Evolutionary conservation across 768 basidiomycete genomes (phyloP), one percentile per base, ranked within the genome.

Genomic region (Candolleomyces eurysporus): DNA sequence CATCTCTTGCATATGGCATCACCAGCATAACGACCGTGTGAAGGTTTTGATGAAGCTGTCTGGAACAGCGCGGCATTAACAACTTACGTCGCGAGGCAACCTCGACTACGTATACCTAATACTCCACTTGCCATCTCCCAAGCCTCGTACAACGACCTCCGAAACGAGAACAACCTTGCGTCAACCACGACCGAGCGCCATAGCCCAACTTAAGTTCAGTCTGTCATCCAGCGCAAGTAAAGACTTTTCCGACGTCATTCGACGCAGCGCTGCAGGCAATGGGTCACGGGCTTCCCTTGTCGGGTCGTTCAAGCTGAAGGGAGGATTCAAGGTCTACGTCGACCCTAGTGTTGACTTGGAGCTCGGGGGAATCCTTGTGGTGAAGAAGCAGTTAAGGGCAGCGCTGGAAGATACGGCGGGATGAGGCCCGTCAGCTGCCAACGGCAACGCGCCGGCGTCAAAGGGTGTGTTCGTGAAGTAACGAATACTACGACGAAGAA

Each of bases 241-340:
- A 11, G 89, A 90, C 66, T 74, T 89, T 48, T 85, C 84, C 2
- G 89, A 90, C 61, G 84, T 84, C 43, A 76, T 81, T 7, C 73
- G 85, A 31, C 81, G 83, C 30, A 79, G 86, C 3, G 79, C 81
- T 9, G 77, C 39, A 21, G 19, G 14, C 9, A 54, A 40, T 39
- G 54, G 14, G n/a, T 36, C 10, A 7, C 45, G 11, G 61, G 62
- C 4, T 6, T 58, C 46, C 19, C 46, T 58, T 32, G 43, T 30
- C 7, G 45, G 57, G 10, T 48, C 45, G 45, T 21, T 22, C 13
- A 61, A 57, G 56, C 31, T 61, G 55, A 61, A 57, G 49, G 75
- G 82, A 5, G 84, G 84, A 0, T 87, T 90, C 66, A 89, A 92
- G 64, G 90, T 92, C 50, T 82, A 79, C 65, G 87, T 91, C 9